These are phyloP conservation scores for Pythium aphanidermatum DNA, from an alignment of 352 stramenopile species.

Conservation along the genomic window DNA sequence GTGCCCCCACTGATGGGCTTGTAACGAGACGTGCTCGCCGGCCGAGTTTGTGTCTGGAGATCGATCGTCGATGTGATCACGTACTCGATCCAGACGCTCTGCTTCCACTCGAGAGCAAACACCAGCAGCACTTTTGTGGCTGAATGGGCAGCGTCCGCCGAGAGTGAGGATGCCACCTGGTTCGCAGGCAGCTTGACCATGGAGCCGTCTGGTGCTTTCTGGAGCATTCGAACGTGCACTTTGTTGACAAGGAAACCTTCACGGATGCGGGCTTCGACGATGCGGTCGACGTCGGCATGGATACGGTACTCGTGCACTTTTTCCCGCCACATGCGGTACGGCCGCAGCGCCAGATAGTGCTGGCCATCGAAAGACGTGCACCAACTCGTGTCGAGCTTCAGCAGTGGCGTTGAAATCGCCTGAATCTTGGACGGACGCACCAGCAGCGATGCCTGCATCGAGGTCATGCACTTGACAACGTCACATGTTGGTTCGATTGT, in stretches of 20 bases:
- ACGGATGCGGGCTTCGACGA: slow-evolving; percentile 71
- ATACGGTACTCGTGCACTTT: slow-evolving; percentile 88
- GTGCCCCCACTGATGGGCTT: background rate
- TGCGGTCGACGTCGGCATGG: slow-evolving; percentile 68
- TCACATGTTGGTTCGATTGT: background rate
- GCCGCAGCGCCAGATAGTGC: slow-evolving; percentile 57
- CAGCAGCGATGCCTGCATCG: slow-evolving; percentile 52
- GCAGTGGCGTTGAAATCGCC: slow-evolving; percentile 51
- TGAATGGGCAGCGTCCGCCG: slow-evolving; percentile 11
- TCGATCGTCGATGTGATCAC: slow-evolving; percentile 70
- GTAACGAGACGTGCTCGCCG: background rate
- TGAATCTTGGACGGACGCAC: slow-evolving; percentile 64
- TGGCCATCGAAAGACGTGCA: slow-evolving; percentile 63
- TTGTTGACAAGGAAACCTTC: slow-evolving; percentile 86
- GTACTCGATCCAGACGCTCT: slow-evolving; percentile 88
- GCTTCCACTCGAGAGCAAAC: slow-evolving; percentile 85
- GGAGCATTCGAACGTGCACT: slow-evolving; percentile 35
- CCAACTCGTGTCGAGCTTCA: slow-evolving; percentile 64
- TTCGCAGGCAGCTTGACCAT: slow-evolving; percentile 7
- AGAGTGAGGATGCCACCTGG: background rate
- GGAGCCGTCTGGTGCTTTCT: slow-evolving; percentile 17
- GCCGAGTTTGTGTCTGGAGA: slow-evolving; percentile 9
- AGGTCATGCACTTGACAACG: slow-evolving; percentile 37
- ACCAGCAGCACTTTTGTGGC: slow-evolving; percentile 72
- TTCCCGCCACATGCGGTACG: slow-evolving; percentile 83